Base-by-base conservation (phyloP, 306 rosid species). In the Carpinus fangiana region DNA sequence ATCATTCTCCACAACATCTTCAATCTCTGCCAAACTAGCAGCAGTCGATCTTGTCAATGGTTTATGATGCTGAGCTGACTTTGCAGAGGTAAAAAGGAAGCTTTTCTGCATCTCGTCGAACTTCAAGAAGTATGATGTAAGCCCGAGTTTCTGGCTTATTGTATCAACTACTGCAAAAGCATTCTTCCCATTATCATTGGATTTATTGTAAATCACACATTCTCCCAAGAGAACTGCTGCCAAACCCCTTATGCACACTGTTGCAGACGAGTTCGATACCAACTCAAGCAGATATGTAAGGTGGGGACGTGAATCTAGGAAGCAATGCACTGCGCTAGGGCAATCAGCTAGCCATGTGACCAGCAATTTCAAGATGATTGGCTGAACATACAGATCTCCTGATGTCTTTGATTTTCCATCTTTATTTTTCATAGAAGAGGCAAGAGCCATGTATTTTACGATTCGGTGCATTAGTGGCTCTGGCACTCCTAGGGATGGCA, bases 241-340 rank as follows among this genome's bases (percentile, higher is more conserved):
- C 54, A 95, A 88, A 72, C 99, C 99, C 88, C 88, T 86, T 75
- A 82, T 67, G 71, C 85, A 88, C 79, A 85, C 98, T 48, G 98
- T 88, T 54, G 85, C 90, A 21, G 97, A 87, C 46, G 84, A 85
- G 88, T 89, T 88, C 43, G 90, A 87, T 71, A 91, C 87, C 86
- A 93, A 79, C 90, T 95, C 99, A 57, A 95, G 89, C 82, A 95
- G 88, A 86, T 87, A 90, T 36, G 98, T 93, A 73, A 91, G 90
- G 81, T 95, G 99, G 66, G 96, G 97, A 43, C 86, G 97, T 73
- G 98, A 92, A 81, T 95, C 98, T 68, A 95, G 89, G 82, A 92
- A 93, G 88, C 98, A 95, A 55, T 86, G 78, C 72, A 93, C 98
- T 36, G 98, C 99, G 83, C 57, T 82, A 46, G 98, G 94, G 86